Conservation (phyloP, 495 filamentous ascomycete species). For the Lasiosphaeria hispida region DNA sequence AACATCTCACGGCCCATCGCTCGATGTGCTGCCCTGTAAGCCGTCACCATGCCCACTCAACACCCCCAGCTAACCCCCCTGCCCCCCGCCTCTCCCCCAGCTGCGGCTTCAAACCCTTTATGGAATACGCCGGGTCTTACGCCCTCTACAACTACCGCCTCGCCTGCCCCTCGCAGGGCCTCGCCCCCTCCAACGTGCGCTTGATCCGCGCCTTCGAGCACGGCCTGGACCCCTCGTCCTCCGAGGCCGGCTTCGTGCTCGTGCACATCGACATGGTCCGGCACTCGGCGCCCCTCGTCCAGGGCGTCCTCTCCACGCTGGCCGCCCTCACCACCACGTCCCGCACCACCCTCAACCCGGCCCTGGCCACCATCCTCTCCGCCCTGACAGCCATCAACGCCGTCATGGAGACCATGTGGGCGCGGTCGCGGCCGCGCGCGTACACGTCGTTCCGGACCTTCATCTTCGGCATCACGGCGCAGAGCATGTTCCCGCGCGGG, state of each 20-base stretch:
- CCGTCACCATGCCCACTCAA: slow-evolving; percentile 29
- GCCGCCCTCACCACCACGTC: slow-evolving; percentile 28
- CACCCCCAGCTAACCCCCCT: not conserved
- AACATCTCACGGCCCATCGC: slow-evolving; percentile 72
- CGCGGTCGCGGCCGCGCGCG: slow-evolving; percentile 68
- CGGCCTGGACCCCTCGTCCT: slow-evolving; percentile 79
- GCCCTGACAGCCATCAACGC: slow-evolving; percentile 69
- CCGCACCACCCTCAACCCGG: slow-evolving; percentile 59
- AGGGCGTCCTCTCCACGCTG: slow-evolving; percentile 63
- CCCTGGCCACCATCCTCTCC: slow-evolving; percentile 57
- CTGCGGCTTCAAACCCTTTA: slow-evolving; percentile 77
- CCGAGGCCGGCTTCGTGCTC: slow-evolving; percentile 86
- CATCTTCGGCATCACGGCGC: slow-evolving; percentile 87
- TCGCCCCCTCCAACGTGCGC: slow-evolving; percentile 74
- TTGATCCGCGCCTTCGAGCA: slow-evolving; percentile 86
- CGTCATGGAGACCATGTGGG: slow-evolving; percentile 89
- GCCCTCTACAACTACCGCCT: slow-evolving; percentile 87
- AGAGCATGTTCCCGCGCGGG: slow-evolving; percentile 88
- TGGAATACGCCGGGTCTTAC: slow-evolving; percentile 92
- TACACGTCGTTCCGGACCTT: slow-evolving; percentile 88
- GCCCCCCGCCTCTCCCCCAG: slow-evolving; percentile 26
- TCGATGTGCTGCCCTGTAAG: slow-evolving; percentile 72
- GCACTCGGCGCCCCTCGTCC: slow-evolving; percentile 68
- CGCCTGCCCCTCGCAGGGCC: slow-evolving; percentile 59
- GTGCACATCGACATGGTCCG: slow-evolving; percentile 84